Evolutionary conservation across 169 alveolate species (phyloP).

Genomic region (Plasmodium falciparum): DNA sequence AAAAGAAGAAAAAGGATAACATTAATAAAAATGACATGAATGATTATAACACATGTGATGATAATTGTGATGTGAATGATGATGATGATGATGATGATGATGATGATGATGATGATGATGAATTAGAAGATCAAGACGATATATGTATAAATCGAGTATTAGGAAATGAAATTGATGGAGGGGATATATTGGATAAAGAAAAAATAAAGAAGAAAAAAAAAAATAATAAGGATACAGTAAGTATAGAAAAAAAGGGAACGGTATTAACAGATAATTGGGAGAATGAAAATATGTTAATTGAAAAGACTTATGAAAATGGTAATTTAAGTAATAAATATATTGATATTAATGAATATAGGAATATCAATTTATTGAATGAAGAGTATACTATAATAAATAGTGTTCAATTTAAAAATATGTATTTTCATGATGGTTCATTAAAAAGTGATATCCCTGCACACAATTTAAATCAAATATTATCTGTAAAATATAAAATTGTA

Average conservation of each 20-base stretch:
- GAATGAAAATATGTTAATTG: background rate
- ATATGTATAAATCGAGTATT: background rate
- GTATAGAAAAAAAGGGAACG: background rate
- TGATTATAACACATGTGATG: background rate
- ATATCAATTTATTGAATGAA: constrained; percentile 45
- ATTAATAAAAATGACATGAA: background rate
- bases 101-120: constrained; percentile 15
- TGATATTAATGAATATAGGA: constrained; percentile 30
- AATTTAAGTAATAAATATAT: constrained; percentile 13
- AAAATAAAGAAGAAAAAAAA: background rate
- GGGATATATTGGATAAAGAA: background rate
- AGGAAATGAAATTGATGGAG: background rate
- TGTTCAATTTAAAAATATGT: constrained; percentile 75
- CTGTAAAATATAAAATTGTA: constrained; percentile 77
- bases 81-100: constrained; percentile 2
- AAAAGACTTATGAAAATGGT: background rate
- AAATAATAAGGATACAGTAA: background rate
- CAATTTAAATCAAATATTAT: constrained; percentile 72
- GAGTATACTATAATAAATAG: constrained; percentile 69
- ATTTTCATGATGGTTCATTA: constrained; percentile 82
- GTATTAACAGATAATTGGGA: background rate
- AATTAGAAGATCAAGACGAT: background rate
- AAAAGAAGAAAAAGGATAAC: background rate
- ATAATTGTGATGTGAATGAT: constrained; percentile 5
- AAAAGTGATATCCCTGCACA: constrained; percentile 80